These are phyloP conservation scores for Venturiaceae sp. DNA, from an alignment of 2,329 filamentous ascomycete genomes.

Conservation along the genomic window DNA sequence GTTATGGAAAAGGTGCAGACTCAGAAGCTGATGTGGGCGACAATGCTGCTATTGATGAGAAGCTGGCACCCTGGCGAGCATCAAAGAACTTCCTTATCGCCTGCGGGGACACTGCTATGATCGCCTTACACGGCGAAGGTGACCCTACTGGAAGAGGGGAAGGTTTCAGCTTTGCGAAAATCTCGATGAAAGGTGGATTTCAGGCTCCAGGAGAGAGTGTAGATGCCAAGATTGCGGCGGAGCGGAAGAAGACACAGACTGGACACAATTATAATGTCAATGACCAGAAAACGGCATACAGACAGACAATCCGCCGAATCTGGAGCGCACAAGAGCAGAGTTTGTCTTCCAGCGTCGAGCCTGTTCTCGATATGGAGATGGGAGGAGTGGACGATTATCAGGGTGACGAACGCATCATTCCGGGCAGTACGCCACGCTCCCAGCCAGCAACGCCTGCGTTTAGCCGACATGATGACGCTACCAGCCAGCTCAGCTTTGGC, in stretches of 20 bases:
- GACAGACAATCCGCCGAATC: constrained; percentile 81
- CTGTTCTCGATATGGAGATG: constrained; percentile 59
- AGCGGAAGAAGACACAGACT: constrained; percentile 56
- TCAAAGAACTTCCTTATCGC: constrained; percentile 96
- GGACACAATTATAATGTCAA: constrained; percentile 98
- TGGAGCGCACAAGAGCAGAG: constrained; percentile 83
- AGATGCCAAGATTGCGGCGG: constrained; percentile 76
- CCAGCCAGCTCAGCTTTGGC: constrained; percentile 25
- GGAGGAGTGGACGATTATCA: constrained; percentile 48
- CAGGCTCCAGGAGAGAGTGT: constrained; percentile 83
- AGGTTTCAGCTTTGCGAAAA: constrained; percentile 94
- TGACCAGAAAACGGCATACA: constrained; percentile 84
- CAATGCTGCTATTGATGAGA: constrained; percentile 70
- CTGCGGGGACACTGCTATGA: constrained; percentile 91
- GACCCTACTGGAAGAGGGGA: constrained; percentile 90
- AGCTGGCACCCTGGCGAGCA: constrained; percentile 91
- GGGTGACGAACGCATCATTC: constrained; percentile 24
- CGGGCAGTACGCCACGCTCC: constrained; percentile 53
- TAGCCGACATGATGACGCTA: constrained; percentile 59
- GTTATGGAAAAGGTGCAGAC: constrained; percentile 54
- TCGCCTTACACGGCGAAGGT: constrained; percentile 86
- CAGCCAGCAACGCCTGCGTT: constrained; percentile 49
- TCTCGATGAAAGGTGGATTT: constrained; percentile 97
- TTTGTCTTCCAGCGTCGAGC: constrained; percentile 62
- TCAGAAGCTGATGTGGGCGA: constrained; percentile 58